Percentiles rank a stretch among this genome's conserved stretches.
phyloP scores from a whole-genome alignment of 768 basidiomycete genomes.

The Tulasnella sp. region DNA sequence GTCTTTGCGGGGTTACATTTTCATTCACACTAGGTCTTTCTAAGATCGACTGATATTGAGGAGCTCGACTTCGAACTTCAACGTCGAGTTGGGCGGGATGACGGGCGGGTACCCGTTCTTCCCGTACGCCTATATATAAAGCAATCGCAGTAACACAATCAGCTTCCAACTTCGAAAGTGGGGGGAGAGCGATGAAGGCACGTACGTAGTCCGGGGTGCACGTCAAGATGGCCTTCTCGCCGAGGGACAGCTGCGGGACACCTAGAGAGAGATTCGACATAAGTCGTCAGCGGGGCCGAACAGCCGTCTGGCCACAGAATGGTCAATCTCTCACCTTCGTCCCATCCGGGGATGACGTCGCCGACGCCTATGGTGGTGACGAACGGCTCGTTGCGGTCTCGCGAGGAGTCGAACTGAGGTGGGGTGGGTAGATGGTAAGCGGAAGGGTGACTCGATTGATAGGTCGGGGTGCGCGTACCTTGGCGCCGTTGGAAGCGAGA shows the following conservation, averaged over 20 bases:
- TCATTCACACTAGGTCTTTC: no score
- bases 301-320: slow-evolving; percentile 14
- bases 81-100: slow-evolving; percentile 63
- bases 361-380: slow-evolving; percentile 62
- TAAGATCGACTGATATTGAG: no score
- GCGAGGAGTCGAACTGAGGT: slow-evolving; percentile 15
- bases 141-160: background rate
- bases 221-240: slow-evolving; percentile 56
- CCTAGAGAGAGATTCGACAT: slow-evolving; percentile 32
- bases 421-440: background rate
- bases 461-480: slow-evolving; percentile 31
- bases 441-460: background rate
- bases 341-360: slow-evolving; percentile 84
- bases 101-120: slow-evolving; percentile 61
- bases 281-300: slow-evolving; percentile 19
- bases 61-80: slow-evolving; percentile 78
- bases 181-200: slow-evolving; percentile 18
- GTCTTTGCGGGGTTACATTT: no score
- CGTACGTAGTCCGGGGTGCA: slow-evolving; percentile 70
- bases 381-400: slow-evolving; percentile 46
- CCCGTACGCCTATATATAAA: slow-evolving; percentile 51
- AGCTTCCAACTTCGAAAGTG: background rate
- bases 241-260: slow-evolving; percentile 64
- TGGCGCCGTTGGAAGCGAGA: slow-evolving; percentile 44
- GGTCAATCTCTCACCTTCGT: slow-evolving; percentile 50